Conservation (phyloP, 306 rosid genomes). For the Trifolium fragiferum region DNA sequence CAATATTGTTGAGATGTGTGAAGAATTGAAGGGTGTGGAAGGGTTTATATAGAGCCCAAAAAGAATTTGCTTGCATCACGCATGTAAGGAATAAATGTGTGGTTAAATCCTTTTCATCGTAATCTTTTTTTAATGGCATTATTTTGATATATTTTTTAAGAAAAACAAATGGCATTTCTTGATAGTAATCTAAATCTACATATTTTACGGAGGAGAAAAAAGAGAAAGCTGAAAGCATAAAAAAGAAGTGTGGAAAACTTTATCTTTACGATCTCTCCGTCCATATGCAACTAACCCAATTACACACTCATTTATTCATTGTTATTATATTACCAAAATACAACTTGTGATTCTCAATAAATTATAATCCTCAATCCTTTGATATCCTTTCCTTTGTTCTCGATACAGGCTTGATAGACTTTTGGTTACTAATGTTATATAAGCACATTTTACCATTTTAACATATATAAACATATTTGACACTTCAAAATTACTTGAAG, state of each 20-base stretch:
- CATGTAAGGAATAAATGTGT: conserved; percentile 64
- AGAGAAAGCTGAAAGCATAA: conserved; percentile 55
- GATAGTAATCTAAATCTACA: conserved; percentile 41
- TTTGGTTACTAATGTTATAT: no score
- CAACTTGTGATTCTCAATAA: background rate
- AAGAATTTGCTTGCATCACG: conserved; percentile 48
- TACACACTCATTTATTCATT: conserved; percentile 51
- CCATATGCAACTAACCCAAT: conserved; percentile 54
- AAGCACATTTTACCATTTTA: no score
- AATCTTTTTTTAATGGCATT: no score
- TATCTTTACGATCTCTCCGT: conserved; percentile 51
- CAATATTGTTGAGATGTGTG: conserved; percentile 39
- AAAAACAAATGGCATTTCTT: no score
- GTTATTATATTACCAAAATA: conserved; percentile 2
- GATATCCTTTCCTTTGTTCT: no score
- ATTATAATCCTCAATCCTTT: background rate
- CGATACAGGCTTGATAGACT: no score
- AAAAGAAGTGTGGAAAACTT: conserved; percentile 52
- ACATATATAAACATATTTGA: no score
- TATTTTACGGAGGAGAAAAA: conserved; percentile 43
- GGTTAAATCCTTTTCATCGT: conserved; percentile 46
- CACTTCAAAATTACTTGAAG: no score
- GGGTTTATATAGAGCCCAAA: conserved; percentile 65
- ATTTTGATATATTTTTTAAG: no score
- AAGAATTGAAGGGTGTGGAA: conserved; percentile 40